These are phyloP conservation scores for Schwanniomyces yamadae DNA, from an alignment of 805 yeast genomes.

Conservation along the genomic window DNA sequence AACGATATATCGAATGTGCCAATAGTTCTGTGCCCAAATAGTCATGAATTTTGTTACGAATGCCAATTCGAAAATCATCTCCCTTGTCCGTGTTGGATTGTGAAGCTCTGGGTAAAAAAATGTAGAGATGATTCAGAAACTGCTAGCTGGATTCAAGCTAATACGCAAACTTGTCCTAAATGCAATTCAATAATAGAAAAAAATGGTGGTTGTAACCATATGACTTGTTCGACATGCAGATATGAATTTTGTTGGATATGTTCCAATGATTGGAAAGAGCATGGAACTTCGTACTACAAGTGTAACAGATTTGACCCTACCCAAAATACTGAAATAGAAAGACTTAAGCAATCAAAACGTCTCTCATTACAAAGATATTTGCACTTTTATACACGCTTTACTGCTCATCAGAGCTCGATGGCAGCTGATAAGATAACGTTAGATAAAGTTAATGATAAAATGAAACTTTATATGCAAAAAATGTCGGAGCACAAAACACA, in stretches of 20 bases:
- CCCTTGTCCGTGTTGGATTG: constrained; percentile 79
- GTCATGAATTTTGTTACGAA: constrained; percentile 73
- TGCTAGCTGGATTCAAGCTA: constrained; percentile 77
- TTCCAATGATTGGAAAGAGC: constrained; percentile 68
- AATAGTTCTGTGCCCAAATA: constrained; percentile 62
- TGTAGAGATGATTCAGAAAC: constrained; percentile 88
- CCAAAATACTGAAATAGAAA: constrained; percentile 42
- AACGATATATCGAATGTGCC: constrained; percentile 44
- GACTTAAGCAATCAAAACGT: constrained; percentile 43
- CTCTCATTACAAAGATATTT: constrained; percentile 62
- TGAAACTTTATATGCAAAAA: constrained; percentile 62
- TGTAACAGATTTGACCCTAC: constrained; percentile 55
- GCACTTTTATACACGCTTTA: constrained; percentile 71
- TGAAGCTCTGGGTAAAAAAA: constrained; percentile 69
- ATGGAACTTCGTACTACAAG: constrained; percentile 60
- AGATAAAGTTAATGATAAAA: constrained; percentile 59
- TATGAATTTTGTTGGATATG: constrained; percentile 95
- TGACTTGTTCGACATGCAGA: constrained; percentile 78
- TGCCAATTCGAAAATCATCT: constrained; percentile 77
- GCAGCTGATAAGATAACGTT: constrained; percentile 67
- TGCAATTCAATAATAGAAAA: constrained; percentile 82
- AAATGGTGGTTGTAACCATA: constrained; percentile 96
- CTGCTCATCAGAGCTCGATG: constrained; percentile 74
- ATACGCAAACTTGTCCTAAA: constrained; percentile 84
- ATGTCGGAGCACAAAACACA: constrained; percentile 34